Evolutionary conservation across 2,329 filamentous ascomycete species (phyloP), one percentile per base, ranked within the genome.

Genomic region (Penicillium sp.): DNA sequence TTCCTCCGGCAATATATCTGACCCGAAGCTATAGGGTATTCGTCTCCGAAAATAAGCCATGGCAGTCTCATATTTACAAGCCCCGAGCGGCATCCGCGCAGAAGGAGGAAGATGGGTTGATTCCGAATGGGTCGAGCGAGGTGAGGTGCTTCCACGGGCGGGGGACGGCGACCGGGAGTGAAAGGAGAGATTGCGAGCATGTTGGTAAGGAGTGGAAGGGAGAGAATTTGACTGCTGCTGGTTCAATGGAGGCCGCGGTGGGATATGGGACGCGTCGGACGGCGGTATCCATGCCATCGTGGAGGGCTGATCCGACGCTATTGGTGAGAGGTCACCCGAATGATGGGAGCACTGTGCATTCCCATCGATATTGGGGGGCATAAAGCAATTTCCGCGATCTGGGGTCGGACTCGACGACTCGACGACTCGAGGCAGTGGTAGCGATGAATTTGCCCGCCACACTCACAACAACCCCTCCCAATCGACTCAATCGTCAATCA

Each of bases 1-100:
- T 35, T 83, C 73, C 57, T 77, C 81, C 40, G 85, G 82, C 32
- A 96, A 68, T 48, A 77, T 74, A 48, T 94, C 84, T 44, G 80
- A 80, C n/a, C 89, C 89, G 40, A 92, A 75, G 50, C 80, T 88
- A 68, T 98, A 98, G 13, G 87, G 86, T 74, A 98, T 93, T 55
- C 92, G 77, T 61, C 92, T 76, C 54, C 86, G 81, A 34, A 84
- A 84, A 60, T 84, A 81, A 15, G 86, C 81, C 61, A 88, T 79
- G 14, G 83, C 84, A 9, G 86, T 93, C 70, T 98, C 92, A 66
- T 85, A 95, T 59, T 83, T 85, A 70, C 92, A 98, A 54, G 79
- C 75, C 42, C 76, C 71, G 48, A 79, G 79, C 13, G 81, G 72
- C 43, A 80, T 79, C 43, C 80, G 76, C 43, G 85, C 67, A 6